These are phyloP conservation scores for Coemansia sp. DNA, from an alignment of 192 early-diverging fungal species.

Conservation along the genomic window DNA sequence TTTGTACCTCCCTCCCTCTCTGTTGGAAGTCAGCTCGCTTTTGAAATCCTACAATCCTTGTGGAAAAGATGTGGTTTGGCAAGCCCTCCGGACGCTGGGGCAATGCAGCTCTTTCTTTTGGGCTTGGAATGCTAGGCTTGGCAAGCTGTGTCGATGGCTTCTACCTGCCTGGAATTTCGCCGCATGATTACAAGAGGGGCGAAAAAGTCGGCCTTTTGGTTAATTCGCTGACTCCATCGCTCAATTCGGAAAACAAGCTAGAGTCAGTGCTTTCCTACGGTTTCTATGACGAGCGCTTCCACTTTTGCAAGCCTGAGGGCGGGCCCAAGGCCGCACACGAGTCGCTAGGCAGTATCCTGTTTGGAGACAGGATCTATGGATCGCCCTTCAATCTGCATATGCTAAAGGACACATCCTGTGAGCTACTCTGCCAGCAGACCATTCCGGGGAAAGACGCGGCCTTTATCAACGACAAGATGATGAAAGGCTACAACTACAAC, in stretches of 20 bases:
- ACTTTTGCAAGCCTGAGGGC: slow-evolving; percentile 77
- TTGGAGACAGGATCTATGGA: slow-evolving; percentile 91
- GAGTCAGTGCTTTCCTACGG: slow-evolving; percentile 84
- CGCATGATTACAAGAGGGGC: slow-evolving; percentile 74
- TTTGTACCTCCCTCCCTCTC: slow-evolving; percentile 1
- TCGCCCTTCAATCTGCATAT: slow-evolving; percentile 75
- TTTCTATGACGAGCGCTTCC: slow-evolving; percentile 84
- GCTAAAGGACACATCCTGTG: slow-evolving; percentile 65
- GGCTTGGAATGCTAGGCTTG: slow-evolving; percentile 11
- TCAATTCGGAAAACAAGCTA: slow-evolving; percentile 60
- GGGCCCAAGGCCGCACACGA: slow-evolving; percentile 69
- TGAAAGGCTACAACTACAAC: slow-evolving; percentile 75
- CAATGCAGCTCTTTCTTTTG: slow-evolving; percentile 19
- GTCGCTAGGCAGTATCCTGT: slow-evolving; percentile 88
- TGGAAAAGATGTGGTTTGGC: slow-evolving; percentile 22
- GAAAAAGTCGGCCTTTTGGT: slow-evolving; percentile 77
- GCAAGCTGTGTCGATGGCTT: slow-evolving; percentile 59
- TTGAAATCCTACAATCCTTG: background rate
- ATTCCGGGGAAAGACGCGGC: slow-evolving; percentile 72
- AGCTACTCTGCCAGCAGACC: slow-evolving; percentile 62
- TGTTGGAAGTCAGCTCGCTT: background rate
- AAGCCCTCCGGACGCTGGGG: slow-evolving; percentile 16
- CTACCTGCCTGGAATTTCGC: slow-evolving; percentile 93
- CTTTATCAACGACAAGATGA: slow-evolving; percentile 85
- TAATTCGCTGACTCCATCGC: slow-evolving; percentile 82